Conservation (phyloP, 2,329 filamentous ascomycete genomes). For the Pseudonectria buxi region DNA sequence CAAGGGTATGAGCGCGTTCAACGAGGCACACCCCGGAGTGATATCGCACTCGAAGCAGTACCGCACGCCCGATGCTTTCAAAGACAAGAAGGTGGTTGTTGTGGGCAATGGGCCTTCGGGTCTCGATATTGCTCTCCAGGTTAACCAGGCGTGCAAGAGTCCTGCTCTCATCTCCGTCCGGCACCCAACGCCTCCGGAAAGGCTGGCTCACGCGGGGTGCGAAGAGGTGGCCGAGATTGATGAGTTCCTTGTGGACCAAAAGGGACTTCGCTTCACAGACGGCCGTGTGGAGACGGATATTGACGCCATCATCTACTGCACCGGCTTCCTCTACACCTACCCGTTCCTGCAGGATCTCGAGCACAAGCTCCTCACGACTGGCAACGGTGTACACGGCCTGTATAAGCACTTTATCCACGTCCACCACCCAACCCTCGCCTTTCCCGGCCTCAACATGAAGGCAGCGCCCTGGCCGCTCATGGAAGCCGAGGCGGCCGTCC, state of each 20-base stretch:
- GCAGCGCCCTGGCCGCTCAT: conserved; percentile 82
- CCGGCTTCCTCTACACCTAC: conserved; percentile 80
- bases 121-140: conserved; percentile 73
- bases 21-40: conserved; percentile 48
- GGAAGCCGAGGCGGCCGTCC: conserved; percentile 70
- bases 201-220: conserved; percentile 37
- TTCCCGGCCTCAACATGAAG: conserved; percentile 68
- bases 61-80: conserved; percentile 56
- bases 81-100: conserved; percentile 67
- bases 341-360: conserved; percentile 56
- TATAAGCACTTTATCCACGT: conserved; percentile 78
- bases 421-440: conserved; percentile 68
- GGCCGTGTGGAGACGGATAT: conserved; percentile 59
- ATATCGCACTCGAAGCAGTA: conserved; percentile 78
- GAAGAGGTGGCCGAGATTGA: conserved; percentile 53
- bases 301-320: conserved; percentile 78
- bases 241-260: conserved; percentile 45
- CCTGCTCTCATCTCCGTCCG: conserved; percentile 61
- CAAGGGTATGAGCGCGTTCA: conserved; percentile 52
- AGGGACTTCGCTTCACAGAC: conserved; percentile 60
- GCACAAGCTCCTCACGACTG: conserved; percentile 55
- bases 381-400: conserved; percentile 61
- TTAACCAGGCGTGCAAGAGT: conserved; percentile 51
- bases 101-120: conserved; percentile 83
- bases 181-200: conserved; percentile 40